phyloP scores from a whole-genome alignment of 768 basidiomycete genomes.

The Phaeotremella skinneri region DNA sequence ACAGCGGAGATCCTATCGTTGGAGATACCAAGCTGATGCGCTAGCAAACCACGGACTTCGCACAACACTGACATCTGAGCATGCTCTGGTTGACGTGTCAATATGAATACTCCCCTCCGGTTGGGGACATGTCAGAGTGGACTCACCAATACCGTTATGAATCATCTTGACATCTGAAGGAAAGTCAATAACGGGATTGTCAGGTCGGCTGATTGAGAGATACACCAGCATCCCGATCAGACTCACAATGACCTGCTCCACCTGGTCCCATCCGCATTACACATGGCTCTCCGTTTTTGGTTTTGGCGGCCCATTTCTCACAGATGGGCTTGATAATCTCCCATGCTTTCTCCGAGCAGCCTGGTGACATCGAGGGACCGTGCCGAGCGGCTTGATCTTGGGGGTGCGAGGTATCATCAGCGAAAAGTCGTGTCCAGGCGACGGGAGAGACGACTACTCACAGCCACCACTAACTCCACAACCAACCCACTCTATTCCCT shows the following conservation, averaged over 20 bases:
- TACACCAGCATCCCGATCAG: background rate
- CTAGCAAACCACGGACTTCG: constrained; percentile 42
- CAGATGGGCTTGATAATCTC: constrained; percentile 40
- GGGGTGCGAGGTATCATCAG: background rate
- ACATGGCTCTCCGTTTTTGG: constrained; percentile 45
- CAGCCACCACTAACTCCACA: constrained; percentile 51
- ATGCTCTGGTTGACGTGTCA: constrained; percentile 31
- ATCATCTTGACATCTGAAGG: constrained; percentile 44
- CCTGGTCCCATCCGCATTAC: constrained; percentile 46
- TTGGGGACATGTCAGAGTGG: background rate
- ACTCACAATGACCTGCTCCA: constrained; percentile 48
- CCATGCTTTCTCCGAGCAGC: constrained; percentile 44
- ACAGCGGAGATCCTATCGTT: constrained; percentile 48
- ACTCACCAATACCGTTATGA: constrained; percentile 49
- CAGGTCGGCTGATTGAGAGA: background rate
- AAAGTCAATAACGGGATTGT: background rate
- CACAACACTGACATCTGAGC: constrained; percentile 46
- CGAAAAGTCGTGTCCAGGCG: background rate
- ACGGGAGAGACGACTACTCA: constrained; percentile 16
- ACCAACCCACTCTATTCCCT: constrained; percentile 43
- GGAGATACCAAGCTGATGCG: constrained; percentile 32
- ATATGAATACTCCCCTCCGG: background rate
- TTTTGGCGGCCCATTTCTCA: constrained; percentile 50
- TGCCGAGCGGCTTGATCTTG: constrained; percentile 49
- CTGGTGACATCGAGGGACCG: constrained; percentile 49